These are phyloP conservation scores for Quercus glauca DNA, from an alignment of 306 rosid genomes.

Conservation along the genomic window DNA sequence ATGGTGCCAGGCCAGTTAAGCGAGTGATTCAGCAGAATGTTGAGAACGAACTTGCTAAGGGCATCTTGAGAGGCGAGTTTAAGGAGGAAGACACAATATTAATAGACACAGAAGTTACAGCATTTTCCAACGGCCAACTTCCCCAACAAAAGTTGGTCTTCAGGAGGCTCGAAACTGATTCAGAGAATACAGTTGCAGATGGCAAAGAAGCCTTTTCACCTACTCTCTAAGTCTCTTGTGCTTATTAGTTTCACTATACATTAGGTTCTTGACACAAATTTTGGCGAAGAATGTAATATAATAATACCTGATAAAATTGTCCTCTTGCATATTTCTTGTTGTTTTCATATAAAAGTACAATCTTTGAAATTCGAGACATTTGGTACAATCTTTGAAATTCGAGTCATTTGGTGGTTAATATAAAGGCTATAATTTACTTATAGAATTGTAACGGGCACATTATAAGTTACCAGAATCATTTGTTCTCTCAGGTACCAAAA, in stretches of 20 bases:
- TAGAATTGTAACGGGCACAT: neutral
- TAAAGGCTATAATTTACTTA: neutral
- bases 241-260: neutral
- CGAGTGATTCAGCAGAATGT: conserved; percentile 90
- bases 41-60: conserved; percentile 92
- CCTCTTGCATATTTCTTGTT: conserved; percentile 20
- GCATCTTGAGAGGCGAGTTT: conserved; percentile 90
- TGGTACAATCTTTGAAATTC: neutral
- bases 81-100: conserved; percentile 72
- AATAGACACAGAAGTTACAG: conserved; percentile 79
- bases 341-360: neutral
- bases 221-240: conserved; percentile 27
- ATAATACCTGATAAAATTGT: neutral
- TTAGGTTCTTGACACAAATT: conserved; percentile 13
- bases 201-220: conserved; percentile 47
- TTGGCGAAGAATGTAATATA: neutral
- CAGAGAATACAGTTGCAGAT: conserved; percentile 34
- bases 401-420: neutral
- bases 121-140: conserved; percentile 73
- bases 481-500: neutral
- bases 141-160: conserved; percentile 82
- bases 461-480: neutral
- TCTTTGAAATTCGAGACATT: neutral
- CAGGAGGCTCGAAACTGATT: conserved; percentile 39
- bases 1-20: conserved; percentile 97